Evolutionary conservation across 2,329 filamentous ascomycete species (phyloP), one percentile per base, ranked within the genome.

Genomic region (Bipolaris zeicola): DNA sequence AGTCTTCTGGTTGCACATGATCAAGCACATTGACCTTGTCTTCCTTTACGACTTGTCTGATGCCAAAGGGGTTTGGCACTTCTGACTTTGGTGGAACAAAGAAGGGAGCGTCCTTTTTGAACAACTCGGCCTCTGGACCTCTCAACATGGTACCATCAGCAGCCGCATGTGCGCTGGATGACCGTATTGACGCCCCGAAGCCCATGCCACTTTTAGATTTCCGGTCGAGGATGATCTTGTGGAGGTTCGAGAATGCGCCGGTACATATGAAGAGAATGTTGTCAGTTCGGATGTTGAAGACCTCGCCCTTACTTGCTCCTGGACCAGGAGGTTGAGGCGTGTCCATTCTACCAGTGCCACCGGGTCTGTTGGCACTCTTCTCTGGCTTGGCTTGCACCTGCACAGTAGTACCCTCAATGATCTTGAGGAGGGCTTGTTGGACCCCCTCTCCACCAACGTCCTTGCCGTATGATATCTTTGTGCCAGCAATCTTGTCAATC

Each of bases 201-300:
- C 95, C 95, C 65, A 99, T 94, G 3, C 91, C 90, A 10, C 87
- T 87, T 70, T 90, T 92, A 11, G 92, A 89, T 42, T 98, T 89
- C n/a, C 95, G 88, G 56, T 92, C 89, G 57, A 96, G 82, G 46
- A 99, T 86, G 33, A 89, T 85, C 73, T 96, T 96, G 69, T 97
- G 91, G 1, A 98, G 82, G 2, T 93, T 94, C 34, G 96, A 90
- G 72, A 99, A 99, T 16, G 95, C 95, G 16, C 95, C 95, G 11
- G 93, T 96, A 74, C 95, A 96, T 39, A 99, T 92, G 78, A 99
- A 99, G 26, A 99, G 84, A 57, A 99, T 98, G 67, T 98, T 97
- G 63, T 92, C 93, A 0, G 95, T 99, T 67, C 95, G 90, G 55
- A 97, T 88, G 53, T 91, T 87, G 75, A 84, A 88, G 4, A 85